These are phyloP conservation scores for Sicyos edulis DNA, from an alignment of 306 rosid genomes.

Conservation along the genomic window DNA sequence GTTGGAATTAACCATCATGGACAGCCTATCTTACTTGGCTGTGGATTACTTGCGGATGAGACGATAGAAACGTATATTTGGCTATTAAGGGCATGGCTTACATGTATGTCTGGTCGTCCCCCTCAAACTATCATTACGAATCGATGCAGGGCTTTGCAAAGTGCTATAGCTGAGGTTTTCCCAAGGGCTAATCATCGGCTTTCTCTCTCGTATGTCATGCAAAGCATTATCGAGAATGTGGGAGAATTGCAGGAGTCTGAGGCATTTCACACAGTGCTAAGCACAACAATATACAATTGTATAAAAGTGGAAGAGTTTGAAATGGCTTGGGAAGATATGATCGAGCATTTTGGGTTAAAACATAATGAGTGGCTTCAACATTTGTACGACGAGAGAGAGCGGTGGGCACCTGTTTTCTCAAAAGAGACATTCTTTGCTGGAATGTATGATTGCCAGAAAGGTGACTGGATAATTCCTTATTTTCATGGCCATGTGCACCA, in stretches of 20 bases:
- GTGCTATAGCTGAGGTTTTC: slow-evolving; percentile 82
- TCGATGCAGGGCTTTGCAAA: slow-evolving; percentile 58
- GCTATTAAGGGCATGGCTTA: slow-evolving; percentile 97
- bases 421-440: slow-evolving; percentile 85
- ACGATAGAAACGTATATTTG: slow-evolving; percentile 68
- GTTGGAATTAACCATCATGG: slow-evolving; percentile 93
- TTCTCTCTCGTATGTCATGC: slow-evolving; percentile 52
- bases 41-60: slow-evolving; percentile 84
- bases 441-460: slow-evolving; percentile 46
- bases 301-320: slow-evolving; percentile 77
- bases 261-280: slow-evolving; percentile 50
- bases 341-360: slow-evolving; percentile 51
- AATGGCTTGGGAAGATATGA: slow-evolving; percentile 70
- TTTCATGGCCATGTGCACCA: slow-evolving; percentile 57
- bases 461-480: slow-evolving; percentile 46
- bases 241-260: slow-evolving; percentile 55
- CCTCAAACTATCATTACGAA: slow-evolving; percentile 79
- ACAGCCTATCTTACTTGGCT: slow-evolving; percentile 60
- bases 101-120: slow-evolving; percentile 89
- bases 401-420: slow-evolving; percentile 75
- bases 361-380: slow-evolving; percentile 50
- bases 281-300: slow-evolving; percentile 47
- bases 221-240: slow-evolving; percentile 58
- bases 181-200: slow-evolving; percentile 83
- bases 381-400: slow-evolving; percentile 68